Base-by-base conservation (phyloP, 257 asterid species). In the Scutellaria barbata region DNA sequence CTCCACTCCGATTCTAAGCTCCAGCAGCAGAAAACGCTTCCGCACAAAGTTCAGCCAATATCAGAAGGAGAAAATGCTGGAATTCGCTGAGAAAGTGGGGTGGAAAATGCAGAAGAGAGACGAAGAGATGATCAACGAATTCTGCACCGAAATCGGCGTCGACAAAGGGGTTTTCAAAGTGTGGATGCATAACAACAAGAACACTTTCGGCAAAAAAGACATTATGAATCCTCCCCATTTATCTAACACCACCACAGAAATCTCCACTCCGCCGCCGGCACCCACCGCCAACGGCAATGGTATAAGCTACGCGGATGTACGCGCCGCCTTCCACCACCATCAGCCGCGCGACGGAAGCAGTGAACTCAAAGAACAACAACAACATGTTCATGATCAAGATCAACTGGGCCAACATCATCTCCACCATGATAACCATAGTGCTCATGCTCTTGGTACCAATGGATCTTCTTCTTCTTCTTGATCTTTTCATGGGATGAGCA, bases 101-200 rank as follows among this genome's bases (percentile, higher is more conserved):
- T 92, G 98, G 96, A 92, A 87, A 80, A 87, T 90, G 84, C 96
- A 85, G 85, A 92, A 88, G 75, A 46, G 86, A 40, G 95, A 92
- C 35, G 96, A 92, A 7, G 92, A 83, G 13, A 4, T 76, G 43
- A 90, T 90, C 7, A 72, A 37, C 0, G 83, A 77, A 8, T 84
- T 87, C 73, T 92, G 96, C 82, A 54, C 45, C 8, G 88, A 87
- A 41, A 71, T 85, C 45, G 90, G 89, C 0, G 89, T 92, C 13
- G 96, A 92, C 22, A 85, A 74, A 18, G 85, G 90, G 6, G 98
- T 92, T 3, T 80, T 92, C 55, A 92, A 90, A 60, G 98, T 92
- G 4, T 92, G 98, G 98, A 92, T 92, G 98, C 96, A 92, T 30
- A 92, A 92, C 75, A 90, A 92, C 83, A 92, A 90, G 80, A 88